Percentiles rank a stretch among this genome's conserved stretches.
phyloP scores from a whole-genome alignment of 1,284 basidiomycete genomes.

The Paramarasmius palmivorus region DNA sequence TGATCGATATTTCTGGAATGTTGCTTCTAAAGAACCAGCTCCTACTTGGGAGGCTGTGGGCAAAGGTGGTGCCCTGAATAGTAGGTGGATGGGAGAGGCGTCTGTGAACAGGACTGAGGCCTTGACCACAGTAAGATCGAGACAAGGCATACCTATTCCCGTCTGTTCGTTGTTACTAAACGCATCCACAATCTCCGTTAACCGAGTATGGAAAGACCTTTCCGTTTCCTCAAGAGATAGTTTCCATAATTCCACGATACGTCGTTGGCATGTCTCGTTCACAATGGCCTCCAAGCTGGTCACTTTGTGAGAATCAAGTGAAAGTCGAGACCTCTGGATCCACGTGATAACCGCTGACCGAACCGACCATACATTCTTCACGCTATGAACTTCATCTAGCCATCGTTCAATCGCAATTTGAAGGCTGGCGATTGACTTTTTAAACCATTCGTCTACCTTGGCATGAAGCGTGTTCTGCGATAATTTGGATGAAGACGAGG shows the following conservation, averaged over 20 bases:
- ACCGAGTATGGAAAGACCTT: slow-evolving; percentile 41
- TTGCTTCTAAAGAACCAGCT: slow-evolving; percentile 40
- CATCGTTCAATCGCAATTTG: slow-evolving; percentile 48
- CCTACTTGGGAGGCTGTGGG: slow-evolving; percentile 43
- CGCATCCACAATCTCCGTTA: slow-evolving; percentile 34
- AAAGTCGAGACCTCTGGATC: slow-evolving; percentile 35
- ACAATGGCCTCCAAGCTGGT: slow-evolving; percentile 40
- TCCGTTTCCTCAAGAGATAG: slow-evolving; percentile 42
- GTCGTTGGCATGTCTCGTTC: slow-evolving; percentile 51
- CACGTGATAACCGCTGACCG: slow-evolving; percentile 49
- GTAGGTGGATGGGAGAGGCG: slow-evolving; percentile 45
- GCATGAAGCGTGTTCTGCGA: slow-evolving; percentile 41
- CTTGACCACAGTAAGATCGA: background rate
- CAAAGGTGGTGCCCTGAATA: slow-evolving; percentile 55
- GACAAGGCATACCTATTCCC: slow-evolving; percentile 30
- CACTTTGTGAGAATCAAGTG: slow-evolving; percentile 46
- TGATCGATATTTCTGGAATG: slow-evolving; percentile 59
- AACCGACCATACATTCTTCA: slow-evolving; percentile 69
- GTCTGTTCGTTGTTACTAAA: slow-evolving; percentile 27
- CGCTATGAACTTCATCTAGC: slow-evolving; percentile 55
- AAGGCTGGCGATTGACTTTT: slow-evolving; percentile 47
- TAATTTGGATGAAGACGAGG: slow-evolving; percentile 53
- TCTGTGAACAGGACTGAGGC: slow-evolving; percentile 34
- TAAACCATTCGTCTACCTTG: slow-evolving; percentile 62
- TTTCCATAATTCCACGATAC: slow-evolving; percentile 60